Conservation (phyloP, 208 protist genomes). For the Tritrichomonas musculus region DNA sequence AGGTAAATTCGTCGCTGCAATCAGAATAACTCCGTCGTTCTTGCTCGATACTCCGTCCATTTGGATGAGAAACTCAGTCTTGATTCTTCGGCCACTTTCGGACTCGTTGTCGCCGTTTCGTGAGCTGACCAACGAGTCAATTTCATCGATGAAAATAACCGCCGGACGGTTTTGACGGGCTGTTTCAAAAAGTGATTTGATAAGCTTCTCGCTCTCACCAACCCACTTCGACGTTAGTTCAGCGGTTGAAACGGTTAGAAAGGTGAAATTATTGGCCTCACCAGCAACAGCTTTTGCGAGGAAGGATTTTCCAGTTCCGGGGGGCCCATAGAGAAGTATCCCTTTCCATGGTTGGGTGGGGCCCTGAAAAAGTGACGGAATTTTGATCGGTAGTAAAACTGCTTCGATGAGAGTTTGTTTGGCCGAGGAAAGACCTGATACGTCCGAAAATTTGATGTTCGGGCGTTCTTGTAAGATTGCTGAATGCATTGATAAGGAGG, state of each 20-base stretch:
- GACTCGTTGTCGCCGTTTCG: constrained; percentile 62
- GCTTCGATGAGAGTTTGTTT: constrained; percentile 78
- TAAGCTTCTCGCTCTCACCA: constrained; percentile 52
- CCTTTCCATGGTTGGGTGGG: constrained; percentile 71
- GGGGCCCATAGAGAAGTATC: constrained; percentile 57
- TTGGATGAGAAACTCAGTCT: constrained; percentile 95
- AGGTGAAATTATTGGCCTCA: constrained; percentile 39
- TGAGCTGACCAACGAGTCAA: constrained; percentile 79
- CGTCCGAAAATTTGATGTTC: constrained; percentile 78
- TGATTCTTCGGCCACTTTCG: constrained; percentile 84
- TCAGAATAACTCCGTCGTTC: neutral
- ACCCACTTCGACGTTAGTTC: constrained; percentile 52
- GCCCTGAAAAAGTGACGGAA: constrained; percentile 55
- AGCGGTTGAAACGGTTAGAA: constrained; percentile 60
- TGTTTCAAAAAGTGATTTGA: constrained; percentile 48
- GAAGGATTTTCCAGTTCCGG: constrained; percentile 78
- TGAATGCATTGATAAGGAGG: neutral
- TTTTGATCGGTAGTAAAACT: constrained; percentile 55
- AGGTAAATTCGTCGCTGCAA: constrained; percentile 43
- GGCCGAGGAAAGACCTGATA: constrained; percentile 82
- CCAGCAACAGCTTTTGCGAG: constrained; percentile 52
- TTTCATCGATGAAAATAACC: constrained; percentile 99
- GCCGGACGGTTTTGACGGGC: constrained; percentile 65
- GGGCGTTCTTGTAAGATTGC: constrained; percentile 78
- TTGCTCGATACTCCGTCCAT: neutral